phyloP scores from a whole-genome alignment of 176 grass and related monocot genomes.

The Zea mays region Zm-B73-REFERENCE-NAM-5.0 NC_050099.1:185144501-185145000 shows the following conservation, averaged over 20 bases:
- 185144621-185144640: neutral
- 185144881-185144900: conserved; percentile 54
- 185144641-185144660: neutral
- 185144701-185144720: neutral
- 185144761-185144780: conserved; percentile 61
- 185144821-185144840: conserved; percentile 68
- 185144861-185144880: conserved; percentile 73
- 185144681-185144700: neutral
- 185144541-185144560: neutral
- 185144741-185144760: conserved; percentile 56
- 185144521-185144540: neutral
- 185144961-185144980: neutral
- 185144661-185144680: neutral
- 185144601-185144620: neutral
- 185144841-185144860: conserved; percentile 64
- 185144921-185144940: conserved; percentile 64
- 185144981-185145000: neutral
- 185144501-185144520: neutral
- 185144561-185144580: neutral
- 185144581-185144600: neutral
- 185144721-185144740: neutral
- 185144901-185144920: conserved; percentile 65
- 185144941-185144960: conserved; percentile 37
- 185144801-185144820: conserved; percentile 66
- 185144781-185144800: conserved; percentile 70